Conservation (phyloP, 2,329 filamentous ascomycete species). For the Calonectria crousiana region DNA sequence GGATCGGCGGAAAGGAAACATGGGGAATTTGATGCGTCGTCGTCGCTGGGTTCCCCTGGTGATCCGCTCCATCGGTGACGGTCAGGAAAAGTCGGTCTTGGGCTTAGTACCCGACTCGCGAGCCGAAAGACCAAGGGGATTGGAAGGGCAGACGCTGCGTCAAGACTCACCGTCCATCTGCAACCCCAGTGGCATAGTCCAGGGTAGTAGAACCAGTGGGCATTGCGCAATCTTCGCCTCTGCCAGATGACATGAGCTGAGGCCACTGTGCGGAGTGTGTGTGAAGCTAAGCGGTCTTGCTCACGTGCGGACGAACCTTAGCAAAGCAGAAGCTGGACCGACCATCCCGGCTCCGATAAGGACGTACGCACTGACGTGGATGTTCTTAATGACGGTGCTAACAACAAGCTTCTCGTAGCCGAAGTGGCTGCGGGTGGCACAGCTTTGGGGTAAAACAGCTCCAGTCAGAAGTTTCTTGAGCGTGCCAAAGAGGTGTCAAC, state of each 20-base stretch:
- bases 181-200: neutral
- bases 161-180: neutral
- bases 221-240: neutral
- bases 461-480: neutral
- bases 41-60: neutral
- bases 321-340: neutral
- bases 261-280: conserved; percentile 1
- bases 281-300: neutral
- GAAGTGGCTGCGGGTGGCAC: neutral
- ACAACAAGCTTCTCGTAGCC: neutral
- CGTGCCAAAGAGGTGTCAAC: neutral
- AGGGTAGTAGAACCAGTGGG: neutral
- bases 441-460: neutral
- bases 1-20: conserved; percentile 8
- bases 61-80: conserved; percentile 1
- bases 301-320: conserved; percentile 10
- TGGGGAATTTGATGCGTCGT: neutral
- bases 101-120: neutral
- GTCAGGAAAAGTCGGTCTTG: neutral
- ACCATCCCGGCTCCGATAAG: neutral
- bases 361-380: neutral
- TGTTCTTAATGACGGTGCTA: neutral
- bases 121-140: neutral
- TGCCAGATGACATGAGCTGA: neutral
- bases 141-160: neutral